Conservation (phyloP, 2,329 filamentous ascomycete species). For the Phoma sp. region DNA sequence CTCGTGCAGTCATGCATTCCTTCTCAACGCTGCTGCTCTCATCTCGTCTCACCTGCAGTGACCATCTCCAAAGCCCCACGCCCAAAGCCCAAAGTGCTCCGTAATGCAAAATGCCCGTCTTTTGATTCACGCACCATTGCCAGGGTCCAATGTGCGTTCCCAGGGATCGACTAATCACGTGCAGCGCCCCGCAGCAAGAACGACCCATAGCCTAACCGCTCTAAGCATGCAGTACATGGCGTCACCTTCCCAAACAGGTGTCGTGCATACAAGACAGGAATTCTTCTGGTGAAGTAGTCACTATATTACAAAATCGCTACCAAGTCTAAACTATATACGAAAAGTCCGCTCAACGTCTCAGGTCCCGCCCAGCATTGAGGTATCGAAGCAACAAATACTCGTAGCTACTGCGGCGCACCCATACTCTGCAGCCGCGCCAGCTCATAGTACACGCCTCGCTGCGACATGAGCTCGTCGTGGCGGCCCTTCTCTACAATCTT, state of each 20-base stretch:
- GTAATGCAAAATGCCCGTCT: not conserved
- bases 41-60: not conserved
- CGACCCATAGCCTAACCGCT: too few relatives aligned
- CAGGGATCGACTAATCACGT: slow-evolving; percentile 7
- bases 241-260: too few relatives aligned
- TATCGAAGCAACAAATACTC: not conserved
- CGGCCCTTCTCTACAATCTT: slow-evolving; percentile 84
- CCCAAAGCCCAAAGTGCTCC: too few relatives aligned
- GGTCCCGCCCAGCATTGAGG: not conserved
- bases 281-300: not conserved
- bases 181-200: not conserved
- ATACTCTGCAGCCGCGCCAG: slow-evolving; percentile 45
- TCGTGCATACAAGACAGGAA: too few relatives aligned
- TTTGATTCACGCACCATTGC: slow-evolving; percentile 7
- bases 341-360: not conserved
- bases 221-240: too few relatives aligned
- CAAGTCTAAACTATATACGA: slow-evolving; percentile 3
- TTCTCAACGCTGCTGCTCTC: not conserved
- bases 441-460: slow-evolving; percentile 51
- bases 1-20: not conserved
- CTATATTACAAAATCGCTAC: slow-evolving; percentile 2
- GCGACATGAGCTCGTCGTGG: slow-evolving; percentile 65
- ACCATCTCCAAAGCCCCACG: too few relatives aligned
- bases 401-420: slow-evolving; percentile 39
- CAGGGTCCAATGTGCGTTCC: slow-evolving; percentile 1